A percentile compares a stretch with the other conserved stretches of the same genome.
These are phyloP conservation scores for Gaertneriomyces sp. DNA, from an alignment of 192 early-diverging fungal genomes.

Conservation along the genomic window DNA sequence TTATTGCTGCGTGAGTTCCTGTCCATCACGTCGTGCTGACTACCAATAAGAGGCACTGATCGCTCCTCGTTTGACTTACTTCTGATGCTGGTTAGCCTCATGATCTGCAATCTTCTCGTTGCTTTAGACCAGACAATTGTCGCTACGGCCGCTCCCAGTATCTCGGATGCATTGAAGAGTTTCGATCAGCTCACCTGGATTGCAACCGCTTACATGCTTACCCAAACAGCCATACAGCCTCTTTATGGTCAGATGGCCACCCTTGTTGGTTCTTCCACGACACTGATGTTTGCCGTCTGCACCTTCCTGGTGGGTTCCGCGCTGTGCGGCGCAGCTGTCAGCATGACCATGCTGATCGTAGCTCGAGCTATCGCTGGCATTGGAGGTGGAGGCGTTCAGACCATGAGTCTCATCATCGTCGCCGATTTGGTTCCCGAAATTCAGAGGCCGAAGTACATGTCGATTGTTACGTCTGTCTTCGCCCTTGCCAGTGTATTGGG, in stretches of 20 bases:
- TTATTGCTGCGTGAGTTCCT: too few species aligned
- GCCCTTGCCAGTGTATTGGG: slow-evolving; percentile 74
- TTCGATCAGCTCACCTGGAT: slow-evolving; percentile 39
- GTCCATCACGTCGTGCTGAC: too few species aligned
- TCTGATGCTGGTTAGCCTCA: too few species aligned
- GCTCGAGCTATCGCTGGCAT: slow-evolving; percentile 69
- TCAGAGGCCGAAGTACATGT: slow-evolving; percentile 75
- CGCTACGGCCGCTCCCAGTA: slow-evolving; percentile 30
- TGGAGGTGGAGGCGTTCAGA: slow-evolving; percentile 78
- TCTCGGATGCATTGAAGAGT: slow-evolving; percentile 37
- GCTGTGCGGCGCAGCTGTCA: slow-evolving; percentile 68
- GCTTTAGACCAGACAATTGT: slow-evolving; percentile 30
- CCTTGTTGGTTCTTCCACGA: slow-evolving; percentile 79
- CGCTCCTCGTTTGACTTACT: too few species aligned
- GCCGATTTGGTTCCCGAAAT: slow-evolving; percentile 68
- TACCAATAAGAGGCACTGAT: too few species aligned
- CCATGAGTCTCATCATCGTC: slow-evolving; percentile 77
- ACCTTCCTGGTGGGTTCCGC: slow-evolving; percentile 76
- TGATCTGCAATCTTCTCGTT: too few species aligned
- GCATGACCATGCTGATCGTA: slow-evolving; percentile 60
- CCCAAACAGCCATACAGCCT: slow-evolving; percentile 65
- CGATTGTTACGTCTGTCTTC: slow-evolving; percentile 69
- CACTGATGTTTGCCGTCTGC: slow-evolving; percentile 64
- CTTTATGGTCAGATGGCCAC: slow-evolving; percentile 81
- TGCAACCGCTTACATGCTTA: slow-evolving; percentile 40